These are phyloP conservation scores for Canavalia ensiformis DNA, from an alignment of 306 rosid genomes.

Conservation along the genomic window DNA sequence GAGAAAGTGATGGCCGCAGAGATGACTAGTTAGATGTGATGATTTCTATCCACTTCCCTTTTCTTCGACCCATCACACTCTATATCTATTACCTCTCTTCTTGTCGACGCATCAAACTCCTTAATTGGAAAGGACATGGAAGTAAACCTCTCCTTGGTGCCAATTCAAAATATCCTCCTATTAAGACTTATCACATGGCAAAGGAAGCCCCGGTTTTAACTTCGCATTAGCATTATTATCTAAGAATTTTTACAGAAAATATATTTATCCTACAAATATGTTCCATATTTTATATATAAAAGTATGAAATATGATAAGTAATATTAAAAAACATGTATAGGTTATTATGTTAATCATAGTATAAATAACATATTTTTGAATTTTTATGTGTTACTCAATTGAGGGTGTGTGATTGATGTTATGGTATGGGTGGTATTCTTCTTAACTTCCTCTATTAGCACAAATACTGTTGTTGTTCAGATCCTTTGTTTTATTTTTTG, in stretches of 20 bases:
- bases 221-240: background rate
- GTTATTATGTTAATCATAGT: too few species aligned
- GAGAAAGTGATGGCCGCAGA: slow-evolving; percentile 23
- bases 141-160: background rate
- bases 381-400: background rate
- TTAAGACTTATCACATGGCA: background rate
- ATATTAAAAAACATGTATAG: too few species aligned
- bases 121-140: slow-evolving; percentile 16
- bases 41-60: slow-evolving; percentile 11
- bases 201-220: background rate
- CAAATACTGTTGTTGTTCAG: background rate
- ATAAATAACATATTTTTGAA: background rate
- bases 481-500: background rate
- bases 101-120: background rate
- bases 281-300: too few species aligned
- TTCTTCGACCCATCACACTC: slow-evolving; percentile 7
- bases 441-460: background rate
- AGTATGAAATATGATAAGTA: too few species aligned
- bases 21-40: background rate
- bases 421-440: slow-evolving; percentile 24
- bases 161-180: background rate
- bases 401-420: background rate
- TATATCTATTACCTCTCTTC: background rate
- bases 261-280: too few species aligned
- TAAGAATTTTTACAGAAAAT: background rate